Evolutionary conservation across 1,284 basidiomycete genomes (phyloP).

Genomic region (Puccinia brachypodii): DNA sequence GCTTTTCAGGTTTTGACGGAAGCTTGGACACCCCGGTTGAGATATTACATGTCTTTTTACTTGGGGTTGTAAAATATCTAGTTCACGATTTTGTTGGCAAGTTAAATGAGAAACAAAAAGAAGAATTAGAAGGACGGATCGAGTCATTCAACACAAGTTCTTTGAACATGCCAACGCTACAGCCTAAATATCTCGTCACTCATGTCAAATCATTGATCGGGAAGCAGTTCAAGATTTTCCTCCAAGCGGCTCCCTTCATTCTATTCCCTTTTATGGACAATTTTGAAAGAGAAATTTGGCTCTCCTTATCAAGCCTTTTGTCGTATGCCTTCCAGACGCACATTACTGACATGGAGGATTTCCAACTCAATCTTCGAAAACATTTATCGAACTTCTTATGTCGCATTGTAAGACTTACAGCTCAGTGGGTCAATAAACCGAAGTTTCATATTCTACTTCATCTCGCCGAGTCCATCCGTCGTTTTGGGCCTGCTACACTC

Average conservation of each 20-base stretch:
- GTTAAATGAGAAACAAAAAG: background rate
- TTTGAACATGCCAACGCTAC: background rate
- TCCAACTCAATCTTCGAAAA: background rate
- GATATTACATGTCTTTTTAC: background rate
- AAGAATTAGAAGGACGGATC: background rate
- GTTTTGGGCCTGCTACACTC: background rate
- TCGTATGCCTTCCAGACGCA: background rate
- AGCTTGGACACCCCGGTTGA: background rate
- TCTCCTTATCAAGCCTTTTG: background rate
- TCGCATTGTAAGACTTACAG: background rate
- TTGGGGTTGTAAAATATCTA: background rate
- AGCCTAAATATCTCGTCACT: background rate
- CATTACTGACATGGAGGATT: background rate
- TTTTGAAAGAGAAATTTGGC: background rate
- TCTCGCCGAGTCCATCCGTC: slow-evolving; percentile 50
- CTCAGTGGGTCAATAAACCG: background rate
- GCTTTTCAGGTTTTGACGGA: background rate
- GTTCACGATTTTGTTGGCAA: background rate
- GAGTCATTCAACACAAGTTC: background rate
- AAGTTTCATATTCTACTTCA: slow-evolving; percentile 53
- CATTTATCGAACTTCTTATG: background rate
- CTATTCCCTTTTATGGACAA: background rate
- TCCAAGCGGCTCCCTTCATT: slow-evolving; percentile 12
- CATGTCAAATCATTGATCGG: background rate
- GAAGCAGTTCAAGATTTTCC: background rate